Evolutionary conservation across 345 rosid genomes (phyloP).

Genomic region (Raphanus raphanistrum): DNA sequence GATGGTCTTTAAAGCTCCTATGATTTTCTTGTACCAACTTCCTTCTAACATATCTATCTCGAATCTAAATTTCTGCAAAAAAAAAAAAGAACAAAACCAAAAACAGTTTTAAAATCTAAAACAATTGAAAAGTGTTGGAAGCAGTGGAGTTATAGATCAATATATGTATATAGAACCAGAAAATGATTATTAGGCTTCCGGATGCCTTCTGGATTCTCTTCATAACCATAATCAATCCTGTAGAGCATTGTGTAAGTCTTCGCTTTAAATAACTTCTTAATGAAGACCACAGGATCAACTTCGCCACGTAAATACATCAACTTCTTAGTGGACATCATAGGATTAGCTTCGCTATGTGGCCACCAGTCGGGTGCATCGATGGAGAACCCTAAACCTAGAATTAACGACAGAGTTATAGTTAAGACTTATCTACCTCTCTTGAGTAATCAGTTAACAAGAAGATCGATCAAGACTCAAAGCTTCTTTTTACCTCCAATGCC

Average conservation of each 20-base stretch:
- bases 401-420: not conserved
- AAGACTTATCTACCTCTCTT: not conserved
- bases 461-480: constrained; percentile 7
- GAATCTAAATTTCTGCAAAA: constrained; percentile 12
- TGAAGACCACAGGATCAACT: constrained; percentile 27
- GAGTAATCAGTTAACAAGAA: not conserved
- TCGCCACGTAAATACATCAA: constrained; percentile 13
- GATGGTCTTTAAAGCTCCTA: constrained; percentile 29
- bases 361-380: constrained; percentile 9
- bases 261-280: constrained; percentile 21
- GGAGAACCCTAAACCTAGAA: constrained; percentile 17
- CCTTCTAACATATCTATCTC: constrained; percentile 4
- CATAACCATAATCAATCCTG: constrained; percentile 31
- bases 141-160: not conserved
- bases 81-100: not conserved
- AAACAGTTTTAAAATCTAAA: not conserved
- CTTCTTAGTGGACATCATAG: constrained; percentile 20
- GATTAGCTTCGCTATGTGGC: not conserved
- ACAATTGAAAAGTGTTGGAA: not conserved
- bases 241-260: constrained; percentile 9
- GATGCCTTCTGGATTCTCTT: constrained; percentile 29
- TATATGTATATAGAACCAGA: constrained; percentile 12
- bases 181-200: constrained; percentile 24
- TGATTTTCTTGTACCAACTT: constrained; percentile 18
- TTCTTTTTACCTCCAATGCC: constrained; percentile 24